Percentiles rank a stretch among this genome's conserved stretches.
These are phyloP conservation scores for Talaromyces sp. DNA, from an alignment of 2,329 filamentous ascomycete species.

Conservation along the genomic window DNA sequence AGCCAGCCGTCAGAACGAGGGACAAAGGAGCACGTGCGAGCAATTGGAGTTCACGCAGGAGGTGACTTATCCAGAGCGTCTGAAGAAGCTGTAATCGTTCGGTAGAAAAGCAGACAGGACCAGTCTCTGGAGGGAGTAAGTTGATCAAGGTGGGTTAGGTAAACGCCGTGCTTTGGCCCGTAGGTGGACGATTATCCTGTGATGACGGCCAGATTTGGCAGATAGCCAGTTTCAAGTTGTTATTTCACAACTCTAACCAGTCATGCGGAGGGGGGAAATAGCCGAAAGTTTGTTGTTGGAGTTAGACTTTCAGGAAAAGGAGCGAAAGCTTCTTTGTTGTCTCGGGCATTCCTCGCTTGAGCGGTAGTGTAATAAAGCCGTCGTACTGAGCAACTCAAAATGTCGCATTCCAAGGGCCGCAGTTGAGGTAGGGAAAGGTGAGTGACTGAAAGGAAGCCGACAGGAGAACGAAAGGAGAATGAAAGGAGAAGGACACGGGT, in stretches of 20 bases:
- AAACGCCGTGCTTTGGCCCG: not conserved
- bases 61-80: not conserved
- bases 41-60: not conserved
- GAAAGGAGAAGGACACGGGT: not conserved
- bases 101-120: not conserved
- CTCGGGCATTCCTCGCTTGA: not conserved
- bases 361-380: not conserved
- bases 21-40: not conserved
- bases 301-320: not conserved
- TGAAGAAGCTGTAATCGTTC: not conserved
- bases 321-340: constrained; percentile 7
- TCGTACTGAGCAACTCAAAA: not conserved
- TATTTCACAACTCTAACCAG: not conserved
- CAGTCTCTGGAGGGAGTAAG: not conserved
- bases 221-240: not conserved
- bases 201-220: not conserved
- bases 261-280: not conserved
- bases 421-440: not conserved
- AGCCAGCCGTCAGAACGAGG: not conserved
- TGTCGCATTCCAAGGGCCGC: constrained; percentile 4
- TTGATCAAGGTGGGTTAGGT: not conserved
- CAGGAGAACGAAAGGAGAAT: not conserved
- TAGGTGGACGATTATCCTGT: not conserved
- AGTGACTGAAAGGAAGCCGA: not conserved
- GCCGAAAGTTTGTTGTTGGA: not conserved